Evolutionary conservation across 2,329 filamentous ascomycete genomes (phyloP).

Genomic region (Fusarium sublunatum): DNA sequence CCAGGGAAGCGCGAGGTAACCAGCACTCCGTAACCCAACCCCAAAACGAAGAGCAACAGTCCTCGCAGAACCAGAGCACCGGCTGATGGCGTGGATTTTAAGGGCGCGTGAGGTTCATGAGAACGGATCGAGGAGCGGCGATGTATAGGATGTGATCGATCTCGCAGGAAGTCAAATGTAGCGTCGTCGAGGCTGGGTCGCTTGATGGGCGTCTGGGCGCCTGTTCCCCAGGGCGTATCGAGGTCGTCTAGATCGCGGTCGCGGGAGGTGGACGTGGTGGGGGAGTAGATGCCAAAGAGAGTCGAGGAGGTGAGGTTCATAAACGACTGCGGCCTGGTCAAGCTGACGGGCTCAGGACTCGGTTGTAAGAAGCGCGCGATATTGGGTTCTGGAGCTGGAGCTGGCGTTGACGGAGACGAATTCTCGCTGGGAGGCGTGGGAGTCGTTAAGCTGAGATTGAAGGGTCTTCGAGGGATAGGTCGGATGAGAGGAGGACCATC

Average conservation of each 20-base stretch:
- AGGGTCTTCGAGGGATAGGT: conserved; percentile 78
- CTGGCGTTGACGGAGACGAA: conserved; percentile 35
- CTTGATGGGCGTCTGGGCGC: conserved; percentile 73
- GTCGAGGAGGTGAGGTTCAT: conserved; percentile 91
- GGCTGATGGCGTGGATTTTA: conserved; percentile 44
- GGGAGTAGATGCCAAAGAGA: conserved; percentile 89
- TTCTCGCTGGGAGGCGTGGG: conserved; percentile 58
- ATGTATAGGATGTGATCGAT: conserved; percentile 51
- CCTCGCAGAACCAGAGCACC: conserved; percentile 68
- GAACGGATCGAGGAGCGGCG: conserved; percentile 53
- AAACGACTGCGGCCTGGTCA: conserved; percentile 79
- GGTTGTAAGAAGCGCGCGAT: conserved; percentile 55
- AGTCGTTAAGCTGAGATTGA: conserved; percentile 66
- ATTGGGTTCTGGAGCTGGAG: conserved; percentile 44
- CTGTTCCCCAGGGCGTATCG: conserved; percentile 81
- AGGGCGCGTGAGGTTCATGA: conserved; percentile 39
- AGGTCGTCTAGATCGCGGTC: conserved; percentile 64
- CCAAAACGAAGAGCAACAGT: conserved; percentile 78
- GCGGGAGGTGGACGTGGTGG: conserved; percentile 67
- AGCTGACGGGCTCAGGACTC: conserved; percentile 52
- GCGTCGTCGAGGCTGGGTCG: conserved; percentile 57
- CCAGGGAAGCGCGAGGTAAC: conserved; percentile 80
- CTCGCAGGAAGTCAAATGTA: conserved; percentile 58
- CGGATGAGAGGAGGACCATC: conserved; percentile 69
- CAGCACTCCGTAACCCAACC: conserved; percentile 83